These are phyloP conservation scores for Lactuca sativa DNA, from an alignment of 129 eudicot species.

Conservation along the genomic window DNA sequence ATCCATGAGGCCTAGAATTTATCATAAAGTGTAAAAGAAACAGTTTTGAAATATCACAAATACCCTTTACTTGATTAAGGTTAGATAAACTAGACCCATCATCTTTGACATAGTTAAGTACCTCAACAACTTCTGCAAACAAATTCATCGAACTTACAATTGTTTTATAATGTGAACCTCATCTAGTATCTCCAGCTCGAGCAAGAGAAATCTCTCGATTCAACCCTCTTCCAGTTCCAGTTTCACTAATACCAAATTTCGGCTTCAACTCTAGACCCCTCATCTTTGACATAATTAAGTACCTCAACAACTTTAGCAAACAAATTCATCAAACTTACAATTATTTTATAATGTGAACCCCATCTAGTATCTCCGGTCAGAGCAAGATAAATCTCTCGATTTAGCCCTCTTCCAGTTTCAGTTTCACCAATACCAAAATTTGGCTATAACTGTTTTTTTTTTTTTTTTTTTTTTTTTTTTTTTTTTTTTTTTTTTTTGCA, in stretches of 20 bases:
- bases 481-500: not conserved
- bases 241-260: too few relatives aligned
- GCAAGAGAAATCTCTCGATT: not conserved
- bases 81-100: not conserved
- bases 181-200: not conserved
- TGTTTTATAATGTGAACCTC: not conserved
- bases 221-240: too few relatives aligned
- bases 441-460: not conserved
- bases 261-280: not conserved
- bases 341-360: not conserved
- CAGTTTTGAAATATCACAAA: not conserved
- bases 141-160: not conserved
- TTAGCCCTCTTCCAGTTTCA: too few relatives aligned
- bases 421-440: too few relatives aligned
- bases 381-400: too few relatives aligned
- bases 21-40: too few relatives aligned
- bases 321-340: not conserved
- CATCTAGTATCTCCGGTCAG: too few relatives aligned
- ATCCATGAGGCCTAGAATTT: too few relatives aligned
- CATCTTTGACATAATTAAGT: not conserved
- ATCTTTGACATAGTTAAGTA: not conserved
- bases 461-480: not conserved
- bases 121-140: not conserved
- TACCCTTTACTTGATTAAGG: not conserved
- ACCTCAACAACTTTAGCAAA: not conserved